Percentiles rank a stretch among this genome's conserved stretches.
phyloP scores from a whole-genome alignment of 176 grass and related monocot genomes.

The Juncus inflexus region DNA sequence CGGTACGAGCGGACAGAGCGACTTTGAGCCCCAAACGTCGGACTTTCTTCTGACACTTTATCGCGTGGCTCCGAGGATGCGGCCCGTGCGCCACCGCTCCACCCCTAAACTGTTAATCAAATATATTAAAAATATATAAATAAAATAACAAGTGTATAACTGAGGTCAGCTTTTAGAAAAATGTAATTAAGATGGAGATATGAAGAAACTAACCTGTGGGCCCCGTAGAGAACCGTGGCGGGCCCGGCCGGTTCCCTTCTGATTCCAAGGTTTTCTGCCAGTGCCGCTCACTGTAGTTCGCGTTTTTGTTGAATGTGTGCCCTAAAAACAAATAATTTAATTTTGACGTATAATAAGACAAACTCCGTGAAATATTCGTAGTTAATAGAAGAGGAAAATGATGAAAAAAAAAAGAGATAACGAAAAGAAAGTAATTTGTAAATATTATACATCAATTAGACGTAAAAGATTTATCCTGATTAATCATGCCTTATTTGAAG shows the following conservation, averaged over 20 bases:
- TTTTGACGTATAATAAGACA: not conserved
- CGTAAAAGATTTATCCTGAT: no score
- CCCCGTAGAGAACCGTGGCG: slow-evolving; percentile 68
- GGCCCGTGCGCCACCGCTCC: slow-evolving; percentile 87
- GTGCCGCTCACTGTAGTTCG: slow-evolving; percentile 84
- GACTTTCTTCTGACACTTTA: slow-evolving; percentile 93
- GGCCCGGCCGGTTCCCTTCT: slow-evolving; percentile 82
- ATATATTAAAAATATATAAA: not conserved
- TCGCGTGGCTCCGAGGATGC: slow-evolving; percentile 83
- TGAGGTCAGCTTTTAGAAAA: not conserved
- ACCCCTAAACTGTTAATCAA: slow-evolving; percentile 65
- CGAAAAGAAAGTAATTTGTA: no score
- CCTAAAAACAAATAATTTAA: slow-evolving; percentile 39
- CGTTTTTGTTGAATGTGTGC: slow-evolving; percentile 84
- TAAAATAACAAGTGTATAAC: not conserved
- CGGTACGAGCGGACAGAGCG: slow-evolving; percentile 73
- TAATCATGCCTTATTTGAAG: no score
- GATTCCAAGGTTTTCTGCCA: slow-evolving; percentile 69
- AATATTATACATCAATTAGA: no score
- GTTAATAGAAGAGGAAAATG: not conserved
- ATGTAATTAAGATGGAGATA: not conserved
- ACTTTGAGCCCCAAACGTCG: slow-evolving; percentile 70
- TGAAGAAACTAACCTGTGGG: slow-evolving; percentile 50
- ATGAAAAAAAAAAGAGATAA: not conserved
- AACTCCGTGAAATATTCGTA: not conserved